Evolutionary conservation across 768 basidiomycete genomes (phyloP).

Genomic region (Naematelia encephala): DNA sequence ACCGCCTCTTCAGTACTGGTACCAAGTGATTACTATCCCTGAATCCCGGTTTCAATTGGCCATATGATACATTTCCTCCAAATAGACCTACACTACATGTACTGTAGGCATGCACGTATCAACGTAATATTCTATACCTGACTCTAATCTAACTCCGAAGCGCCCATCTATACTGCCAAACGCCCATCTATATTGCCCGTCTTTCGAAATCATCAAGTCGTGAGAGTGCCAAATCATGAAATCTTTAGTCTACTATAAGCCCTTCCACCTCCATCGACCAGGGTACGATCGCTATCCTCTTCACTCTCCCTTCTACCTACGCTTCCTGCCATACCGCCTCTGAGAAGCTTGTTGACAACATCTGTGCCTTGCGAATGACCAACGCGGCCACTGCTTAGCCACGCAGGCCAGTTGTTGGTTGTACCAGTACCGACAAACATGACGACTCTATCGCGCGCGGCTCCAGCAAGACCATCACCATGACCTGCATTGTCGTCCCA

Average conservation of each 20-base stretch:
- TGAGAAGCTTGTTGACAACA: not conserved
- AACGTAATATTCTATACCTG: too few relatives aligned
- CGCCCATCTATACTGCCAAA: too few relatives aligned
- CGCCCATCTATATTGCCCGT: too few relatives aligned
- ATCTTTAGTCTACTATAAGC: not conserved
- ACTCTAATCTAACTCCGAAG: too few relatives aligned
- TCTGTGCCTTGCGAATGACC: not conserved
- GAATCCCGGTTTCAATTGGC: too few relatives aligned
- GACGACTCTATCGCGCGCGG: conserved; percentile 33
- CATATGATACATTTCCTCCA: too few relatives aligned
- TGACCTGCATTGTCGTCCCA: conserved; percentile 56
- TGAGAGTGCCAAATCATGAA: not conserved
- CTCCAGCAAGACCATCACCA: conserved; percentile 45
- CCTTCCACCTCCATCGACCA: not conserved
- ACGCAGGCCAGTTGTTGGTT: conserved; percentile 21
- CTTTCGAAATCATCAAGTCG: not conserved
- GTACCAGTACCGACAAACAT: conserved; percentile 39
- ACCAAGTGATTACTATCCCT: not conserved
- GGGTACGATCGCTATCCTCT: not conserved
- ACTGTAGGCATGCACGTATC: too few relatives aligned
- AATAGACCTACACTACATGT: too few relatives aligned
- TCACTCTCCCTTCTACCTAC: not conserved
- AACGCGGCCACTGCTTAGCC: not conserved
- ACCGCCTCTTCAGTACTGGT: conserved; percentile 73
- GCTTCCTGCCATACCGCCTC: not conserved